These are phyloP conservation scores for Fusarium sp. DNA, from an alignment of 2,329 filamentous ascomycete genomes.

Conservation along the genomic window DNA sequence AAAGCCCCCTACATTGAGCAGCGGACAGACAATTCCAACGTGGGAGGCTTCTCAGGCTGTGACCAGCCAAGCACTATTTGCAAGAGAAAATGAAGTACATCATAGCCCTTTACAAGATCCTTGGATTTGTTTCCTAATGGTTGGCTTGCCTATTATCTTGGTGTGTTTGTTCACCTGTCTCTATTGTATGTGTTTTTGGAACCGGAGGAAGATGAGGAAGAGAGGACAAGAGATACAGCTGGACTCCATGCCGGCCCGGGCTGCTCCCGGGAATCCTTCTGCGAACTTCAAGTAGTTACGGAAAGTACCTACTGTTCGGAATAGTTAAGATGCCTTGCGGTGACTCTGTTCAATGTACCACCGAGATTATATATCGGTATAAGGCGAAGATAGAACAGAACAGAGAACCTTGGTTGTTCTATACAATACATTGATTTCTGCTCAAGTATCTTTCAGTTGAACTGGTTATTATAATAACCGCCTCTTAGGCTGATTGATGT, in stretches of 20 bases:
- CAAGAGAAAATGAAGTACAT: neutral
- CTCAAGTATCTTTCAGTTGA: too few relatives aligned
- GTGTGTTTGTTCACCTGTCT: neutral
- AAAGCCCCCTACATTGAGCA: neutral
- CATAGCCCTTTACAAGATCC: neutral
- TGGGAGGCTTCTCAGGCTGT: neutral
- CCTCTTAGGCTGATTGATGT: too few relatives aligned
- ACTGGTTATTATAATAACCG: too few relatives aligned
- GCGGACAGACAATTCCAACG: neutral
- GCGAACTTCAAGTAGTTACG: neutral
- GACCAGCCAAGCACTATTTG: neutral
- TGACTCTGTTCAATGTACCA: too few relatives aligned
- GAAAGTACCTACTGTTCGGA: neutral
- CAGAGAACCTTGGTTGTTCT: too few relatives aligned
- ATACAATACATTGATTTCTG: too few relatives aligned
- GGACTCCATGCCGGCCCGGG: neutral
- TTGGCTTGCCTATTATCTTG: neutral
- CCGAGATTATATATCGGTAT: too few relatives aligned
- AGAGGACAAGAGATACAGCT: neutral
- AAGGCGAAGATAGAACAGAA: too few relatives aligned
- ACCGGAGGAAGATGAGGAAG: constrained; percentile 1
- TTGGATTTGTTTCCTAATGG: neutral
- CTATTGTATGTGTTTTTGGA: constrained; percentile 4
- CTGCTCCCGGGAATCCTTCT: neutral
- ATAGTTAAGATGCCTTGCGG: too few relatives aligned